Evolutionary conservation across 1,284 basidiomycete species (phyloP), one percentile per base, ranked within the genome.

Genomic region (Mycena sp.): DNA sequence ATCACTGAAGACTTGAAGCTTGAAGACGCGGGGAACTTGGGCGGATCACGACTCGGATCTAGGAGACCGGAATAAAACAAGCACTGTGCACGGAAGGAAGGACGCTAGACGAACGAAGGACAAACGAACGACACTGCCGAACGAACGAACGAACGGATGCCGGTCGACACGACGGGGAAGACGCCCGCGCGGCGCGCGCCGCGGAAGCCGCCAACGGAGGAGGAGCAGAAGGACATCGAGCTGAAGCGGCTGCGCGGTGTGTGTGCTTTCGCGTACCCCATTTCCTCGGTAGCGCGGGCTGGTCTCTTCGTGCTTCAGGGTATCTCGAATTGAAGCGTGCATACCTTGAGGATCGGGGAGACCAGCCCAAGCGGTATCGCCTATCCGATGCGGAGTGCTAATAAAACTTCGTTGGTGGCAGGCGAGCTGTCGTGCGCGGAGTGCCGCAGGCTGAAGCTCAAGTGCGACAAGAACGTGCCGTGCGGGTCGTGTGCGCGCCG

Each of bases 371-470:
- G n/a, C n/a, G n/a, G n/a, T n/a, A n/a, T n/a, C n/a, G n/a, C n/a
- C n/a, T n/a, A n/a, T n/a, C n/a, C n/a, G n/a, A n/a, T n/a, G n/a
- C n/a, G n/a, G n/a, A n/a, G n/a, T n/a, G n/a, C n/a, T n/a, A n/a
- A n/a, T n/a, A 38, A 37, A 10, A n/a, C 25, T 54, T 37, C 55
- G 32, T 26, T 29, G 25, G 10, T 23, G 32, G 35, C 61, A 82
- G 82, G 81, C 19, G 81, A 83, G 70, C 70, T 83, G 23, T 82
- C 82, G 21, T 84, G 82, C 64, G 82, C 82, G 35, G 81, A 84
- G 74, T 84, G 83, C 67, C 72, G 81, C 56, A 71, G 81, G 41
- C 69, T 84, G 41, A 83, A 84, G 71, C 73, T 84, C 32, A 77
- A 78, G 46, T 84, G 83, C 67, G 81, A 83, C 64, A 84, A 83